phyloP scores from a whole-genome alignment of 495 filamentous ascomycete genomes.

The Aspergillus ellipticus region DNA sequence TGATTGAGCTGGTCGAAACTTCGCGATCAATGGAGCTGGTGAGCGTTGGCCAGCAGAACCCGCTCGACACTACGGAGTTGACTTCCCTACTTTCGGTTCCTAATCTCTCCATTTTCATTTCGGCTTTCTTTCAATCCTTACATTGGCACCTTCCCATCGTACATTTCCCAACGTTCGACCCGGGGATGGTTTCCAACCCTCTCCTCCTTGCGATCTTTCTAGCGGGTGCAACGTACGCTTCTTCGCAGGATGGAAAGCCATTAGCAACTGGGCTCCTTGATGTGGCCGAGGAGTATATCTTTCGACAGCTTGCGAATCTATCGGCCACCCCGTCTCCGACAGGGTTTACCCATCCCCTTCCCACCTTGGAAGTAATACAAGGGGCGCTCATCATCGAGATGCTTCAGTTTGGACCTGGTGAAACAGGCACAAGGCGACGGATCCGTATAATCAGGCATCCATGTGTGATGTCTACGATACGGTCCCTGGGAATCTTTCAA shows the following conservation, averaged over 20 bases:
- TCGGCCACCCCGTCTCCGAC: slow-evolving; percentile 9
- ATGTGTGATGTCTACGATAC: slow-evolving; percentile 32
- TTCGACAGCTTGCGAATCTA: slow-evolving; percentile 25
- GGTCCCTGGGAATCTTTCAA: slow-evolving; percentile 31
- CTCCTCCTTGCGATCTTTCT: slow-evolving; percentile 35
- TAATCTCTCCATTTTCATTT: slow-evolving; percentile 33
- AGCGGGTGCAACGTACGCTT: slow-evolving; percentile 31
- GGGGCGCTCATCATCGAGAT: slow-evolving; percentile 38
- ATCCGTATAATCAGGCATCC: slow-evolving; percentile 39
- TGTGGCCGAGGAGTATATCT: slow-evolving; percentile 39
- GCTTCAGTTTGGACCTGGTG: slow-evolving; percentile 37
- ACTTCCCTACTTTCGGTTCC: slow-evolving; percentile 26
- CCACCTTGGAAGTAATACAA: slow-evolving; percentile 31
- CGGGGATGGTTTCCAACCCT: slow-evolving; percentile 29
- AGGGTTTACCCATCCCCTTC: slow-evolving; percentile 11
- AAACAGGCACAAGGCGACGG: slow-evolving; percentile 30
- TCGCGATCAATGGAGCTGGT: slow-evolving; percentile 27
- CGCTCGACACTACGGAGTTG: slow-evolving; percentile 23
- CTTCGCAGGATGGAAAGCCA: slow-evolving; percentile 18
- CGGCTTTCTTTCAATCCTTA: slow-evolving; percentile 37
- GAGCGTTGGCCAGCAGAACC: neutral
- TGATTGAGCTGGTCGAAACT: slow-evolving; percentile 30
- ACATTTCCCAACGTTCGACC: slow-evolving; percentile 39
- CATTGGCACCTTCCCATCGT: slow-evolving; percentile 40
- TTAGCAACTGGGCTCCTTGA: slow-evolving; percentile 30